These are phyloP conservation scores for Geotrichum candidum DNA, from an alignment of 1,139 yeast genomes.

Conservation along the genomic window DNA sequence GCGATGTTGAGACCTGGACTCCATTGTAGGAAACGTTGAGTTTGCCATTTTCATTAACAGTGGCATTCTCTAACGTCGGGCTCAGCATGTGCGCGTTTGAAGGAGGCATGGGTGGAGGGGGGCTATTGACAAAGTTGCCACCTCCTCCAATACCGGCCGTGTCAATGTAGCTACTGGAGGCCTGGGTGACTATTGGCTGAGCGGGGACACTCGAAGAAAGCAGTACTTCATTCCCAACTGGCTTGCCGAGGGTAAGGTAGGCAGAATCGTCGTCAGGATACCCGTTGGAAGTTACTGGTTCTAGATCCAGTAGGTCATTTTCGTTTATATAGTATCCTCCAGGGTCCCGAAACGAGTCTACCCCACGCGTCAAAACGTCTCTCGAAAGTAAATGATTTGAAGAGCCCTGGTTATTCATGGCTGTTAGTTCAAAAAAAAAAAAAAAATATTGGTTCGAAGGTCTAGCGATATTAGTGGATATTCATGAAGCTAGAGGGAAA, in stretches of 20 bases:
- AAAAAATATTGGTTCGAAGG: neutral
- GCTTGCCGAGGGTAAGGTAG: conserved; percentile 14
- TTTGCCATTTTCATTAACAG: neutral
- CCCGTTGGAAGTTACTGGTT: conserved; percentile 20
- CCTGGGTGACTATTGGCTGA: neutral
- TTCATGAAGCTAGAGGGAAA: neutral
- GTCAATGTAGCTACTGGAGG: neutral
- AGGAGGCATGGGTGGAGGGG: neutral
- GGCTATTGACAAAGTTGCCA: conserved; percentile 1
- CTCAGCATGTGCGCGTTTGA: neutral
- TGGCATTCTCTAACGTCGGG: neutral
- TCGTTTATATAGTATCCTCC: conserved; percentile 30
- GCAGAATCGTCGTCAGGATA: neutral
- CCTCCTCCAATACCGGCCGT: neutral
- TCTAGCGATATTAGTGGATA: neutral
- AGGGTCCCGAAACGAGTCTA: conserved; percentile 28
- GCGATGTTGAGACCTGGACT: conserved; percentile 29
- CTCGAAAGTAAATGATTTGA: conserved; percentile 23
- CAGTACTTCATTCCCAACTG: neutral
- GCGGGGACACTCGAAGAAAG: conserved; percentile 6
- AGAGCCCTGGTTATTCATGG: neutral
- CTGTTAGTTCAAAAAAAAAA: neutral
- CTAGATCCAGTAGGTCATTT: conserved; percentile 30
- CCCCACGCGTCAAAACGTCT: conserved; percentile 28
- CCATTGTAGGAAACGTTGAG: conserved; percentile 28